Evolutionary conservation across 73 alveolate genomes (phyloP), one percentile per base, ranked within the genome.

Genomic region (Symbiodinium pilosum): DNA sequence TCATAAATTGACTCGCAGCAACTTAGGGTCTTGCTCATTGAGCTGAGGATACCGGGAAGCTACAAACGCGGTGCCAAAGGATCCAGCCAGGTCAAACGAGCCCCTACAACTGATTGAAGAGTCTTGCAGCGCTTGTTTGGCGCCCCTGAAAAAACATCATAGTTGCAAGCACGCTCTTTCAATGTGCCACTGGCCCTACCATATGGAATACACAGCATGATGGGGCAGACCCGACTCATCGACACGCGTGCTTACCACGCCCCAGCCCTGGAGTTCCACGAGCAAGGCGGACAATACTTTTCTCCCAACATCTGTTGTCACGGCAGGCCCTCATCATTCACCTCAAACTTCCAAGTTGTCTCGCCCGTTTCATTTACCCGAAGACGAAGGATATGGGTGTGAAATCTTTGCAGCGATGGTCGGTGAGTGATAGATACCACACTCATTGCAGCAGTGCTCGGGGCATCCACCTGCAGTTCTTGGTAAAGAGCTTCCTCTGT

Each of bases 401-500:
- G 98, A 41, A 92, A 92, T n/a, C 83, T 40, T 24, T 34, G n/a
- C 89, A 92, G 43, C 2, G 92, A 40, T 34, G 98, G 98, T 6
- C 98, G 89, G 43, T 92, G 98, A 26, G 92, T 75, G 41, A 73
- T 75, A n/a, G 92, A 43, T 18, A 92, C 83, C 20, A 71, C 40
- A 43, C 86, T 89, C 95, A 89, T 47, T 85, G 43, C 91, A 11
- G 32, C 71, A 9, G 30, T 4, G 18, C 24, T 20, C 21, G 77
- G 18, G 39, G 43, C 18, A 43, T 16, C 7, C 32, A n/a, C 68
- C 52, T 40, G 87, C 95, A 89, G 24, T 84, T 69, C 83, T 68
- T 93, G 30, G 68, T 93, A 93, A 11, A 93, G 51, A 36, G 59
- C 71, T 41, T 41, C 92, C 81, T 93, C 98, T 26, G 93, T 93